phyloP scores from a whole-genome alignment of 495 filamentous ascomycete species.

The Clavariopsis aquatica region DNA sequence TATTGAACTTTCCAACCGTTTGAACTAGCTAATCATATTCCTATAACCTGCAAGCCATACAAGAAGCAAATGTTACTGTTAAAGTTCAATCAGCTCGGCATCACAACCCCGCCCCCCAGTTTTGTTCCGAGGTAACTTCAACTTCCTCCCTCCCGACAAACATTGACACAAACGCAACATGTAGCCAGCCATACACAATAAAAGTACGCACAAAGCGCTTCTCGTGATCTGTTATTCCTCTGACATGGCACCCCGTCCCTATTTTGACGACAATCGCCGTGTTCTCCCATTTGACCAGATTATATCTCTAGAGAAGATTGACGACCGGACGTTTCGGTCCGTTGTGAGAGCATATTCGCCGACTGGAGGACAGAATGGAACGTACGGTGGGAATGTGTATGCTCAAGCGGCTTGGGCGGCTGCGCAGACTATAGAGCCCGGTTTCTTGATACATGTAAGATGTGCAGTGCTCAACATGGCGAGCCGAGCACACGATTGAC shows the following conservation, averaged over 20 bases:
- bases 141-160: too few species aligned
- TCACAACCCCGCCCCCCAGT: too few species aligned
- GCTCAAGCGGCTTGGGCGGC: conserved; percentile 65
- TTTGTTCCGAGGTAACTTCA: too few species aligned
- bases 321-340: conserved; percentile 40
- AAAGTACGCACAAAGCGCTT: too few species aligned
- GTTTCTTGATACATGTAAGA: conserved; percentile 64
- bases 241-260: conserved; percentile 19
- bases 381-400: conserved; percentile 66
- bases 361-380: conserved; percentile 30
- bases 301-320: conserved; percentile 39
- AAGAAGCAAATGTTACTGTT: too few species aligned
- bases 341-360: conserved; percentile 35
- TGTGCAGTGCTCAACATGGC: background rate
- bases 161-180: background rate
- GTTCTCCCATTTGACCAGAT: conserved; percentile 40
- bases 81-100: too few species aligned
- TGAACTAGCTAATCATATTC: too few species aligned
- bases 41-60: too few species aligned
- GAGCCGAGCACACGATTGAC: background rate
- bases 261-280: conserved; percentile 14
- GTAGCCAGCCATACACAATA: too few species aligned
- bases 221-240: too few species aligned
- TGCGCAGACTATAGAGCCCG: conserved; percentile 54
- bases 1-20: too few species aligned